Conservation (phyloP, 192 early-diverging fungal species). For the Gonapodya sp. region DNA sequence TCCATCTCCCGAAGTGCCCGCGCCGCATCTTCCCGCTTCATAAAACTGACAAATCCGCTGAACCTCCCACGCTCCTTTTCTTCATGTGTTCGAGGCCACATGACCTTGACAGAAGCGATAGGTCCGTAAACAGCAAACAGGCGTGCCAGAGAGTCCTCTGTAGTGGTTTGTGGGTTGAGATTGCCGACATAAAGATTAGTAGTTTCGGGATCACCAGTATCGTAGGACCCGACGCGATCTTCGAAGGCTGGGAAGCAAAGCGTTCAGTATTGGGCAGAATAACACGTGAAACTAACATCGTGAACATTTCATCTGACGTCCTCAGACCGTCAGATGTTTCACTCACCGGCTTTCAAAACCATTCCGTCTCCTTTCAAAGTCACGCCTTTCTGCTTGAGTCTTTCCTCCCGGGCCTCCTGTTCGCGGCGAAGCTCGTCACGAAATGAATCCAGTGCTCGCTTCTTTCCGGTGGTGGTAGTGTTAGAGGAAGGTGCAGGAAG, state of each 20-base stretch:
- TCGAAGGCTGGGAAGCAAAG: conserved; percentile 20
- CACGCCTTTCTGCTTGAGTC: conserved; percentile 26
- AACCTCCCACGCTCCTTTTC: conserved; percentile 68
- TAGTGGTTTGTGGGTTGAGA: conserved; percentile 52
- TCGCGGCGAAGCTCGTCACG: conserved; percentile 74
- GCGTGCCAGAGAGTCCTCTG: conserved; percentile 61
- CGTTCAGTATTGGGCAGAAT: too few species aligned
- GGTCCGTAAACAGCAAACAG: conserved; percentile 75
- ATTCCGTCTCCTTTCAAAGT: conserved; percentile 21
- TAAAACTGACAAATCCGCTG: conserved; percentile 85
- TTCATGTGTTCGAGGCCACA: conserved; percentile 88
- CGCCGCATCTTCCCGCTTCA: conserved; percentile 62
- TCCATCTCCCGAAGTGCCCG: conserved; percentile 65
- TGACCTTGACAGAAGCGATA: conserved; percentile 85
- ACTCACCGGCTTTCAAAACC: conserved; percentile 12
- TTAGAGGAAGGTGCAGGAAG: not conserved
- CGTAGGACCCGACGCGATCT: conserved; percentile 44
- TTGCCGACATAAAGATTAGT: conserved; percentile 84
- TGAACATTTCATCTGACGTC: not conserved
- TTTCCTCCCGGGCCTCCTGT: conserved; percentile 56
- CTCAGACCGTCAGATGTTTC: not conserved
- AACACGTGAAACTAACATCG: too few species aligned
- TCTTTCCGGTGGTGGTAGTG: conserved; percentile 24
- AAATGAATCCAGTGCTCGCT: conserved; percentile 75
- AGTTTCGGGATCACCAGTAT: conserved; percentile 60